Evolutionary conservation across 78 protist genomes (phyloP), one percentile per base, ranked within the genome.

Genomic region (Speleostelium caveatum): DNA sequence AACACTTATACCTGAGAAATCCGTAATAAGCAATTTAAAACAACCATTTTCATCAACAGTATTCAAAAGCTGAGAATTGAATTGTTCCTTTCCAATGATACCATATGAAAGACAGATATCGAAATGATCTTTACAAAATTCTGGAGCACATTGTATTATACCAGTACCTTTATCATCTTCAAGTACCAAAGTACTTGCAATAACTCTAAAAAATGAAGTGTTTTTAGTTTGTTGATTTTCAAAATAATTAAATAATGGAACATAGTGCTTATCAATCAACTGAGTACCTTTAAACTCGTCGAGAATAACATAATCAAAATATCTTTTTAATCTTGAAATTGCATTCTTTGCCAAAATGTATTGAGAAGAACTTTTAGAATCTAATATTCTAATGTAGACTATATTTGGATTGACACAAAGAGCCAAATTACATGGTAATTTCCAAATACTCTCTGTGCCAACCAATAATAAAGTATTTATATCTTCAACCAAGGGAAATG

Each of bases 361-460:
- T n/a, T n/a, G n/a, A n/a, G n/a, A n/a, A n/a, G n/a, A n/a, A n/a
- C n/a, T n/a, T n/a, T n/a, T n/a, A n/a, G n/a, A n/a, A n/a, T n/a
- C n/a, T n/a, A n/a, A n/a, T n/a, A n/a, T n/a, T n/a, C n/a, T n/a
- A n/a, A n/a, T n/a, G n/a, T n/a, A n/a, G n/a, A n/a, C n/a, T n/a
- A n/a, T n/a, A n/a, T n/a, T n/a, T n/a, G n/a, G n/a, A n/a, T n/a
- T n/a, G n/a, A n/a, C n/a, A n/a, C n/a, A n/a, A 21, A n/a, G n/a
- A 21, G 95, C 99, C 17, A 98, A 75, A 95, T 98, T 98, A 73
- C 95, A 76, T 7, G 99, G 99, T 30, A 98, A 93, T 14, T 98
- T 98, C 99, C 99, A 99, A 17, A 99, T 99, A 3, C 99, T 99
- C 28, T 99, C 98, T 10, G 99, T 99, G 99, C 99, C 98, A n/a